Base-by-base conservation (phyloP, 202 grass and related monocot species). In the Cymbopogon flexuosus region DNA sequence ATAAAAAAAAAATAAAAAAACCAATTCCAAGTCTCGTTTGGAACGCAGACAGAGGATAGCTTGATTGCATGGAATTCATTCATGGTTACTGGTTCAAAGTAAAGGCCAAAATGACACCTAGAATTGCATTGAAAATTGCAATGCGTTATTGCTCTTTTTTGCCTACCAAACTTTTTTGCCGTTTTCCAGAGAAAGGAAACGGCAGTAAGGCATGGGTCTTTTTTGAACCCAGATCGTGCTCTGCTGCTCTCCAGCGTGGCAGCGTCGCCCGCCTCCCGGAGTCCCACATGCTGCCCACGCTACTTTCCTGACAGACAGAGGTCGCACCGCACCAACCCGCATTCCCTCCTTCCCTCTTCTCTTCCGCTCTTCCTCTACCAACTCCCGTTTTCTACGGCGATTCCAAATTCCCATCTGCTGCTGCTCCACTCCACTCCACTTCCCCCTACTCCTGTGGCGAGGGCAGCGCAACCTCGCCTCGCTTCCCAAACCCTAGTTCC, bases 401-500 rank as follows among this genome's bases (percentile, higher is more conserved):
- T 24, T 71, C 54, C 45, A 75, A 83, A 83, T 79, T 83, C 80
- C n/a, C 86, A 61, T 13, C 37, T 34, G 67, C 62, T 61, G 12
- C 71, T 2, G 35, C 79, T 62, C 42, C 40, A 4, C 66, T 62
- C 43, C 9, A 2, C 18, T 21, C 27, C 18, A 5, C 18, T 21
- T 14, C 47, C 2, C 43, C 59, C 60, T n/a, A 1, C 46, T 23
- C 41, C 63, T 49, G 36, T 52, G 46, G 74, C 77, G 59, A 51
- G 6, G 52, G 7, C 14, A 62, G 4, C 27, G 27, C 27, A 10
- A 27, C 27, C 72, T 2, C 27, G 27, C 27, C 27, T 27, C 27
- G 27, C 27, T 2, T 27, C 35, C 65, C 73, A 68, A 84, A 73
- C 80, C 85, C 85, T 79, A 87, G 79, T 36, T 40, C 73, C 8